phyloP scores from a whole-genome alignment of 1,284 basidiomycete genomes.

The Rhodotorula sp. region DNA sequence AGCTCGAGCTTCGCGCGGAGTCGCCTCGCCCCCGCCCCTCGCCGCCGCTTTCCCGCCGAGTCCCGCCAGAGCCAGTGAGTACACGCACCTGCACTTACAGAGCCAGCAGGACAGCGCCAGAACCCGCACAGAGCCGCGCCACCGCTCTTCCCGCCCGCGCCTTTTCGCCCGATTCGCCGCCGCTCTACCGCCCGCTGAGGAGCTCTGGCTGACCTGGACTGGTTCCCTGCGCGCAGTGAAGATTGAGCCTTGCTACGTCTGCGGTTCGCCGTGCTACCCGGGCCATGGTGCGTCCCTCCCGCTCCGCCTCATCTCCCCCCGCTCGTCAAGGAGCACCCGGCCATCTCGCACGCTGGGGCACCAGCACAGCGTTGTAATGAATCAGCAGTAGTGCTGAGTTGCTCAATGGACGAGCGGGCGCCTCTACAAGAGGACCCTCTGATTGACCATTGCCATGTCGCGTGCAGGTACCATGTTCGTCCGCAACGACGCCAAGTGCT shows the following conservation, averaged over 20 bases:
- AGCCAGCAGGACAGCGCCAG: neutral
- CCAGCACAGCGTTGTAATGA: neutral
- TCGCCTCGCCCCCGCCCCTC: neutral
- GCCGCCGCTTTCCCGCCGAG: neutral
- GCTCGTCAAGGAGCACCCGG: neutral
- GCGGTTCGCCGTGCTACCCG: conserved; percentile 91
- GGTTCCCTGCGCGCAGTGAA: conserved; percentile 33
- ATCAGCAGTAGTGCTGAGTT: neutral
- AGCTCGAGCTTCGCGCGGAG: neutral
- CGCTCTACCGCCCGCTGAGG: neutral
- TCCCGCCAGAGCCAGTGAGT: neutral
- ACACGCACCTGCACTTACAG: rapidly evolving
- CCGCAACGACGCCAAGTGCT: conserved; percentile 93
- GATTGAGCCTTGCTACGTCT: conserved; percentile 59
- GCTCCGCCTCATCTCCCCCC: neutral
- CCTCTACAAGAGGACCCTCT: neutral
- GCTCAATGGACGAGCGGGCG: neutral
- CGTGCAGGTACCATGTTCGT: conserved; percentile 81
- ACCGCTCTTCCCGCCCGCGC: neutral
- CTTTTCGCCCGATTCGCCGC: neutral
- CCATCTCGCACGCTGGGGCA: neutral
- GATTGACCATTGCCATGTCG: neutral
- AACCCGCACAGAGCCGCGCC: neutral
- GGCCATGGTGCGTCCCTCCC: conserved; percentile 69
- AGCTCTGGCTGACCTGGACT: neutral